A percentile compares a stretch with the other conserved stretches of the same genome.
These are phyloP conservation scores for Vitis labrusca DNA, from an alignment of 164 flowering plant species.

Conservation along the genomic window DNA sequence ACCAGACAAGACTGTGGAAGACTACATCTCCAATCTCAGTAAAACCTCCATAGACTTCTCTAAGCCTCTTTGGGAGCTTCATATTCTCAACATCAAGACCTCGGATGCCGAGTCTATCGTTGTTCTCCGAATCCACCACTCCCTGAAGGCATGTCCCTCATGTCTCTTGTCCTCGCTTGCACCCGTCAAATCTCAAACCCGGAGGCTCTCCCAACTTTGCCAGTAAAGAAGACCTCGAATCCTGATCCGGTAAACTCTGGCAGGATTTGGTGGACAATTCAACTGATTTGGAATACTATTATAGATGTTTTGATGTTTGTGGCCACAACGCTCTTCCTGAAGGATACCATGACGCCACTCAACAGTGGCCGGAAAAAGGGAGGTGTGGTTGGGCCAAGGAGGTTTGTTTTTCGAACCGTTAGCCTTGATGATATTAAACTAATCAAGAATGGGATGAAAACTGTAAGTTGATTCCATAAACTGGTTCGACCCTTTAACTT, in stretches of 20 bases:
- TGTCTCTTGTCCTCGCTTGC: constrained; percentile 56
- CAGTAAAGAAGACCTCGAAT: constrained; percentile 17
- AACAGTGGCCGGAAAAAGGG: constrained; percentile 27
- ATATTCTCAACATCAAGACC: constrained; percentile 55
- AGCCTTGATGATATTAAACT: constrained; percentile 60
- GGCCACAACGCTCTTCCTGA: constrained; percentile 33
- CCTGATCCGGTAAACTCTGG: too few species aligned
- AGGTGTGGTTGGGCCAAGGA: constrained; percentile 17
- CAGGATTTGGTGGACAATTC: constrained; percentile 24
- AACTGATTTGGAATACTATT: constrained; percentile 38
- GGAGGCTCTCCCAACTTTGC: constrained; percentile 45
- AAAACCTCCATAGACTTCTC: constrained; percentile 41
- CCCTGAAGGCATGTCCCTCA: constrained; percentile 69
- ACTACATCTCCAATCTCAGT: constrained; percentile 41
- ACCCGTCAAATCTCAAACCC: constrained; percentile 48
- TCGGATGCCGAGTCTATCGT: constrained; percentile 41
- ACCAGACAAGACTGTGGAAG: constrained; percentile 49
- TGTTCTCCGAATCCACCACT: constrained; percentile 60
- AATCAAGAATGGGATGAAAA: constrained; percentile 42
- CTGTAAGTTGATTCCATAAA: too few species aligned
- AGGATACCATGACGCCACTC: constrained; percentile 47
- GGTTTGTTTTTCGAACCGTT: constrained; percentile 44
- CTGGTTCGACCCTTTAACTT: too few species aligned
- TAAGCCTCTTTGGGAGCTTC: constrained; percentile 70
- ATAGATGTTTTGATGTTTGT: constrained; percentile 40